Evolutionary conservation across 2,329 filamentous ascomycete species (phyloP), one percentile per base, ranked within the genome.

Genomic region (Delphinella strobiligena): DNA sequence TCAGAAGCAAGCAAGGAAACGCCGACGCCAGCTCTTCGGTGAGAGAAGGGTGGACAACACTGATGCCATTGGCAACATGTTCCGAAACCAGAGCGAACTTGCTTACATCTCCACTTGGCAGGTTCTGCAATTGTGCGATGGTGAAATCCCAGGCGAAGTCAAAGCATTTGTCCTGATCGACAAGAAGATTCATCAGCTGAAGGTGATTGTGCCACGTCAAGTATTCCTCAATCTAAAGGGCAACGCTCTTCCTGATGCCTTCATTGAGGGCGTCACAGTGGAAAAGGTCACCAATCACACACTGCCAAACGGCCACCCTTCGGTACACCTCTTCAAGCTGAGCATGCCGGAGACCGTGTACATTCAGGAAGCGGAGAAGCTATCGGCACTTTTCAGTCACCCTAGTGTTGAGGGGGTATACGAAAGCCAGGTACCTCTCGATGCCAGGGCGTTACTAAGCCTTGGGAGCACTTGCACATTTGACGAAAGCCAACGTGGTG

Each of bases 371-470:
- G 71, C 80, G 0, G 81, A 87, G 45, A 93, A 87, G 55, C 80
- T 96, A 45, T 77, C 80, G 2, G 63, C 80, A 19, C 67, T 96
- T 1, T 89, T 95, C 65, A 87, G 89, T 47, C 88, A 98, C 55
- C 77, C 87, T 0, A 94, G 87, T 58, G 84, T 98, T 2, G 91
- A 98, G 61, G 93, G 93, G 19, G 87, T 98, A 11, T 99, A 99
- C 54, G 93, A 98, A 63, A 89, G 82, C 53, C 82, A 94, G 49
- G 72, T 99, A 1, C 87, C 93, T 1, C 68, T 96, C 4, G 85
- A 84, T 47, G 74, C 93, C 35, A 76, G 89, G 31, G 91, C 89
- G 3, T 74, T 98, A 22, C 72, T 99, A 8, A 83, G 91, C 49
- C 68, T 99, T 1, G 93, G 91, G 31, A 95, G 85, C 52, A 68